Conservation (phyloP, 345 rosid genomes). For the Mangifera indica region DNA sequence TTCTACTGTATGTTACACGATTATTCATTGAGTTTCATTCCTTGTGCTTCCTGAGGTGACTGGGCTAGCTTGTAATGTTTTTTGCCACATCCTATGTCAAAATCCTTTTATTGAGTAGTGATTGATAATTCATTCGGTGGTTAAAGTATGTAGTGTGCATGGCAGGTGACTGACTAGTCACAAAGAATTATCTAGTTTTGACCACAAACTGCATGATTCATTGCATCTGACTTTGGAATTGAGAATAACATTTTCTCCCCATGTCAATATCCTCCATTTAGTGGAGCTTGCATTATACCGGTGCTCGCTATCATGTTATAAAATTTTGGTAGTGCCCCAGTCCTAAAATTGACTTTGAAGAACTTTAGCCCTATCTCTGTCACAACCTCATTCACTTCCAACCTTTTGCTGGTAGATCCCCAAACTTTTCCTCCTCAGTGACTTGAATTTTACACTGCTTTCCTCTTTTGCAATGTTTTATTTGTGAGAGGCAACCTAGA, state of each 20-base stretch:
- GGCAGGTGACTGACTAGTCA: neutral
- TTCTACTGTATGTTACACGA: neutral
- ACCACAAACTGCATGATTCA: neutral
- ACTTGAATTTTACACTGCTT: neutral
- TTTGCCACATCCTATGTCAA: neutral
- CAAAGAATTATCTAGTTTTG: neutral
- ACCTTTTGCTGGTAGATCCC: neutral
- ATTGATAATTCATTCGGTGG: neutral
- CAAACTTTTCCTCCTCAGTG: neutral
- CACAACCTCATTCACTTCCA: neutral
- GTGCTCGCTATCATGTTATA: neutral
- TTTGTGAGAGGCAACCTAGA: neutral
- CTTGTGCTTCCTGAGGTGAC: conserved; percentile 9
- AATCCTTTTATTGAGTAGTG: neutral
- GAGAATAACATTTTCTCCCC: neutral
- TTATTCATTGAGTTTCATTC: conserved; percentile 7
- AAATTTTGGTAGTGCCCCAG: neutral
- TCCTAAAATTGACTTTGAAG: neutral
- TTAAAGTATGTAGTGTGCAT: neutral
- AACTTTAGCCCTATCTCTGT: neutral
- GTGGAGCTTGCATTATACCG: neutral
- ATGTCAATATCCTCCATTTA: neutral
- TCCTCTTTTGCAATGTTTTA: neutral
- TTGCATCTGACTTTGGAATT: neutral
- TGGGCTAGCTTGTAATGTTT: conserved; percentile 15